Conservation (phyloP, 1,284 basidiomycete genomes). For the Ganoderma sp. region DNA sequence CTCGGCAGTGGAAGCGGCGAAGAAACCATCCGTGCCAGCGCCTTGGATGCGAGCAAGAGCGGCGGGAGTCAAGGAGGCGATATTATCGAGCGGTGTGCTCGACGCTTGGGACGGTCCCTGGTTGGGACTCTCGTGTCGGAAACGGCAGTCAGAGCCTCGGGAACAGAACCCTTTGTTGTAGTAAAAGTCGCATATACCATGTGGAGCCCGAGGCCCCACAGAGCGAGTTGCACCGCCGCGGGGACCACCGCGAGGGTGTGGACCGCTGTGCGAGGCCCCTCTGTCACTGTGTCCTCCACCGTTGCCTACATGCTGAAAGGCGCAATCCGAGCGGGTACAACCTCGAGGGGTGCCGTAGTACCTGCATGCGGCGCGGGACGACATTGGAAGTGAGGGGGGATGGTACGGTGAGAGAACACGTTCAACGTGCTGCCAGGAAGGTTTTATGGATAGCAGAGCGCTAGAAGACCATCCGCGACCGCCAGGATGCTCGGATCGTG, state of each 20-base stretch:
- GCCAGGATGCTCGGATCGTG: not conserved
- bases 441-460: conserved; percentile 9
- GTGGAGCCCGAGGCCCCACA: conserved; percentile 36
- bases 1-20: conserved; percentile 39
- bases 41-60: conserved; percentile 50
- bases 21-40: conserved; percentile 32
- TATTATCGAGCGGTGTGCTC: conserved; percentile 6
- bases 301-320: conserved; percentile 28
- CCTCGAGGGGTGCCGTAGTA: conserved; percentile 36
- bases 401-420: conserved; percentile 1
- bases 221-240: conserved; percentile 4
- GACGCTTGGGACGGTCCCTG: conserved; percentile 9
- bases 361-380: conserved; percentile 24
- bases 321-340: conserved; percentile 30
- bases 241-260: not conserved
- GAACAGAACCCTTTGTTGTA: conserved; percentile 58
- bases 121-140: conserved; percentile 43
- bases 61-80: conserved; percentile 49
- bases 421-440: not conserved
- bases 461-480: conserved; percentile 2
- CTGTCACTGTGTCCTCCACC: not conserved
- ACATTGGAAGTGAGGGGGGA: conserved; percentile 14
- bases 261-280: not conserved
- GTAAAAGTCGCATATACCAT: conserved; percentile 54
- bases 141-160: conserved; percentile 55